Percentiles rank a stretch among this genome's conserved stretches.
Evolutionary conservation across 2,329 filamentous ascomycete genomes (phyloP).

Genomic region (Nannizziopsis arthrosporioides): DNA sequence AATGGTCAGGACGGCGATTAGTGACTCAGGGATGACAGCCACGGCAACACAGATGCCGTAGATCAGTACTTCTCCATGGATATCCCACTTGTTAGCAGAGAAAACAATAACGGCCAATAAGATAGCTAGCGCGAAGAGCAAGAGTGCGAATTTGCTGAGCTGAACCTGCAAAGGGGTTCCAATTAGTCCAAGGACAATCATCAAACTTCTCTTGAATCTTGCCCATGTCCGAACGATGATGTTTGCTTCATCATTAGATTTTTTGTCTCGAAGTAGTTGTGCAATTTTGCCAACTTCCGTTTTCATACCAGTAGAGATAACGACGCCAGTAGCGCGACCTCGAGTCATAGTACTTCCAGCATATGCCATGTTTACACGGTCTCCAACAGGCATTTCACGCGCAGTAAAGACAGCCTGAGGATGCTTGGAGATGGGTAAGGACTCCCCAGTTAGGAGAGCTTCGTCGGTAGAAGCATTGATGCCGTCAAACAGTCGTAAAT

Average conservation of each 20-base stretch:
- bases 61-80: constrained; percentile 45
- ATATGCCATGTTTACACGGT: constrained; percentile 51
- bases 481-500: constrained; percentile 43
- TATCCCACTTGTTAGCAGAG: constrained; percentile 45
- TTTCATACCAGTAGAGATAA: constrained; percentile 50
- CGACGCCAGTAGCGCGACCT: constrained; percentile 49
- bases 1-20: constrained; percentile 52
- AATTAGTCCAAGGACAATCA: constrained; percentile 34
- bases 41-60: constrained; percentile 44
- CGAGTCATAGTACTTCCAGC: constrained; percentile 51
- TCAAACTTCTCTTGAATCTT: constrained; percentile 34
- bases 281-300: constrained; percentile 55
- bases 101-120: constrained; percentile 54
- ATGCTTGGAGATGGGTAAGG: constrained; percentile 46
- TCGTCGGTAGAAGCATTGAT: constrained; percentile 51
- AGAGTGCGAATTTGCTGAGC: constrained; percentile 51
- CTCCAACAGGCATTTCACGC: constrained; percentile 43
- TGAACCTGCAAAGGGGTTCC: constrained; percentile 55
- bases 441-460: constrained; percentile 52
- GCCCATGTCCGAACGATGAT: constrained; percentile 31
- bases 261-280: constrained; percentile 45
- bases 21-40: constrained; percentile 45
- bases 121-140: constrained; percentile 51
- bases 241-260: constrained; percentile 34
- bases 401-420: constrained; percentile 32